Evolutionary conservation across 257 asterid species (phyloP).

Genomic region (Thymus mandschuricus): DNA sequence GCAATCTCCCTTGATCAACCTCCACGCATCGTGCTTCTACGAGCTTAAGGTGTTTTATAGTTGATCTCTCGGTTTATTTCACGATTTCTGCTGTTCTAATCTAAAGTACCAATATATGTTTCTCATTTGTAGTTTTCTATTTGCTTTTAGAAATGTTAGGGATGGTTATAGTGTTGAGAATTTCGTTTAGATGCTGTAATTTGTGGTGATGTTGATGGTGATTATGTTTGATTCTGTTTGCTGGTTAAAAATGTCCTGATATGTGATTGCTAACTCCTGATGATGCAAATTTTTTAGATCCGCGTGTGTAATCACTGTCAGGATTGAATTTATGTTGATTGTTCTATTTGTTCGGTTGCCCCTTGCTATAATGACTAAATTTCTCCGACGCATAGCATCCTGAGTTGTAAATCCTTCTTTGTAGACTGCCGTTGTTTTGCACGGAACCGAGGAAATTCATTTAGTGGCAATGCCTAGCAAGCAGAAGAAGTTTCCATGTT

Average conservation of each 20-base stretch:
- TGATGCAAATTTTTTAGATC: conserved; percentile 9
- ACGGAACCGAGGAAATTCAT: conserved; percentile 85
- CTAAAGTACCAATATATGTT: neutral
- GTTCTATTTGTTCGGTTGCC: neutral
- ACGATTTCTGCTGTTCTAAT: neutral
- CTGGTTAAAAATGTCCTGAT: neutral
- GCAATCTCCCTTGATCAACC: conserved; percentile 65
- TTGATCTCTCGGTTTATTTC: conserved; percentile 12
- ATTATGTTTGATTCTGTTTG: neutral
- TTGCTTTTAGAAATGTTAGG: conserved; percentile 25
- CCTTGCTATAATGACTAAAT: neutral
- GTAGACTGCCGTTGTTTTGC: conserved; percentile 89
- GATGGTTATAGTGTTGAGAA: conserved; percentile 1
- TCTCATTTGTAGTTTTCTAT: conserved; percentile 8
- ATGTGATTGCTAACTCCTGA: neutral
- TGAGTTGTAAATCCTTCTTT: conserved; percentile 28
- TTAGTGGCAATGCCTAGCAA: conserved; percentile 98
- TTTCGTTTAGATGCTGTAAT: neutral
- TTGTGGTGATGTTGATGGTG: neutral
- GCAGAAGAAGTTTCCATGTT: conserved; percentile 90
- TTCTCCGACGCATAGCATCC: conserved; percentile 25
- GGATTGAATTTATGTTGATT: neutral
- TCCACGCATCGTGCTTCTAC: conserved; percentile 86
- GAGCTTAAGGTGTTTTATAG: conserved; percentile 77
- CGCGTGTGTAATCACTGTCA: no score